Evolutionary conservation across 768 basidiomycete genomes (phyloP), one percentile per base, ranked within the genome.

Genomic region (Collybiopsis luxurians): DNA sequence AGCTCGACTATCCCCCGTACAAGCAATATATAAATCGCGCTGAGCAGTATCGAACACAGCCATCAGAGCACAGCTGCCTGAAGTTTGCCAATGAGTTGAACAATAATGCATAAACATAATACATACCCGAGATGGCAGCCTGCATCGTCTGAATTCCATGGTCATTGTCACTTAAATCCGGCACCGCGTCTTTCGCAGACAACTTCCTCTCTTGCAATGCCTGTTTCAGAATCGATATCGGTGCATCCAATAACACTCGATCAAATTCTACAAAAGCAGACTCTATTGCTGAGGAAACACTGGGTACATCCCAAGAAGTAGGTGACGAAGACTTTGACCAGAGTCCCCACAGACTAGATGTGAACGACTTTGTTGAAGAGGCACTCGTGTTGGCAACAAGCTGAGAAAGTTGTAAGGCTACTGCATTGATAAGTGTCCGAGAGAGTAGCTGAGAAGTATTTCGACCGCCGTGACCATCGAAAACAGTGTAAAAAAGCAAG

Each of bases 1-100:
- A 12, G 97, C 97, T 47, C 97, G 83, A 66, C 92, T 90, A 68
- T 99, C 97, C 0, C 97, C 97, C 4, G 94, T 87, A 62, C 87
- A 86, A 9, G 96, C 96, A 31, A 98, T 85, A 64, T 97, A 96
- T 26, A 98, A 69, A 66, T 94, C 86, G 44, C 79, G 81, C 58
- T 89, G 80, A 5, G 87, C 84, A 0, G 91, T 90, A 67, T 98
- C 96, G 57, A 99, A 82, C 45, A 95, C 69, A 0, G 95, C 87
- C 70, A 95, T 78, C 55, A 99, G 74, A 1, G 96, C 94, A 69
- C 96, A 98, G 57, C 93, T 94, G 3, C 96, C 96, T 81, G 67
- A 23, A 61, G 55, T 36, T 26, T 19, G 54, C 57, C 31, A 63
- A 40, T n/a, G 24, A 24, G 38, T 63, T 36, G 30, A 34, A 54